Base-by-base conservation (phyloP, 352 stramenopile species). In the Phytophthora boehmeriae region DNA sequence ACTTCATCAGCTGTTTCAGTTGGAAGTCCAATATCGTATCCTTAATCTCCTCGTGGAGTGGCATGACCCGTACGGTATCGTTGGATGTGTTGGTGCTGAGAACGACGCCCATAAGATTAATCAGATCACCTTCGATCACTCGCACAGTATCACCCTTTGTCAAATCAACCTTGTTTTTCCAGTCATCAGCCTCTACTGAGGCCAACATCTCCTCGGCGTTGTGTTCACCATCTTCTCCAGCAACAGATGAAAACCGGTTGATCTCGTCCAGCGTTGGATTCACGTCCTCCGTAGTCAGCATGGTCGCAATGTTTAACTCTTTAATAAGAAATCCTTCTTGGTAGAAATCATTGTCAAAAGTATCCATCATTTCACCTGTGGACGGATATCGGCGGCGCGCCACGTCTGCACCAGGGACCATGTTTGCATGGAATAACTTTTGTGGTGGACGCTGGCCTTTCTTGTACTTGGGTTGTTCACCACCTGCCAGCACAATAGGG, bases 31-130 rank as follows among this genome's bases (percentile, higher is more conserved):
- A 64, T 41, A 95, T 95, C 22, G 88, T 96, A 52, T 96, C 88
- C 60, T 95, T 96, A 62, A 96, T 96, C 58, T 96, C 88, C 76
- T 96, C 88, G 55, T 96, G 88, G 27, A 96, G 71, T 11, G 88
- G 88, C 86, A 96, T 96, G 25, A 96, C 88, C 28, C 86, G 86
- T 5, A 96, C 88, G 8, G 86, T 95, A 62, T 95, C 86, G 47
- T 95, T 96, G 28, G 81, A 75, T 36, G 83, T 92, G 65, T 96
- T 95, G n/a, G 85, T 95, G 59, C 83, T 93, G 10, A 95, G 73
- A 19, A 96, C 88, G 25, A 96, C 85, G 62, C 88, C 88, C 88
- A 96, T 94, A n/a, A 96, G 75, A 63, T 96, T 96, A 34, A 95
- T 71, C 17, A 96, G 54, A 52, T 96, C 88, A 22, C 88, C 88